phyloP scores from a whole-genome alignment of 176 grass and related monocot genomes.

The Leersia perrieri region DNA sequence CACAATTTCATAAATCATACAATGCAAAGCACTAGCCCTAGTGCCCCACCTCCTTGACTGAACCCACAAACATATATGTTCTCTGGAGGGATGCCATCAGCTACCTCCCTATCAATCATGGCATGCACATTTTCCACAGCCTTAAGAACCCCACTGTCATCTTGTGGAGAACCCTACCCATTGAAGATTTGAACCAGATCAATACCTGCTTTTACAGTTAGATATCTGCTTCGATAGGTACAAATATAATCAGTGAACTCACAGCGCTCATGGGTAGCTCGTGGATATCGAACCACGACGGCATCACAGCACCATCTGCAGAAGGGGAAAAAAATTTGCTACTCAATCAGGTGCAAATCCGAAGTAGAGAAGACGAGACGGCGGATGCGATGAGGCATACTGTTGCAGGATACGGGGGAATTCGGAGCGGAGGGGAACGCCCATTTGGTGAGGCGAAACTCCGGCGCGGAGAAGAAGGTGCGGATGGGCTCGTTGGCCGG shows the following conservation, averaged over 20 bases:
- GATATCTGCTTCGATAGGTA: neutral
- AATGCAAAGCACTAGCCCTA: neutral
- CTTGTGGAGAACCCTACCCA: conserved; percentile 68
- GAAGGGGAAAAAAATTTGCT: neutral
- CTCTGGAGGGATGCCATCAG: conserved; percentile 61
- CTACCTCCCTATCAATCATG: conserved; percentile 81
- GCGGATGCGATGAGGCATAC: conserved; percentile 14
- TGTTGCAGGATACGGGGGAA: conserved; percentile 75
- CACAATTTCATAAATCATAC: neutral
- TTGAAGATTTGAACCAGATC: neutral
- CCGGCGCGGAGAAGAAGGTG: conserved; percentile 66
- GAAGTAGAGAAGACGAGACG: neutral
- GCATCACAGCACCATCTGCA: conserved; percentile 79
- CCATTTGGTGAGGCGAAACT: conserved; percentile 78
- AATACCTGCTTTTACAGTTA: neutral
- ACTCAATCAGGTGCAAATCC: neutral
- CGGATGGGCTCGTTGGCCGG: conserved; percentile 88
- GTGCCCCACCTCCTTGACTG: conserved; percentile 89
- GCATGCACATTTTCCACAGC: conserved; percentile 82
- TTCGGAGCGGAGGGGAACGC: conserved; percentile 69
- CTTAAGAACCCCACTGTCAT: conserved; percentile 68
- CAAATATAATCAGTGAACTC: conserved; percentile 36
- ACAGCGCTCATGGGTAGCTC: conserved; percentile 73
- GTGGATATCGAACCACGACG: conserved; percentile 90
- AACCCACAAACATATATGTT: conserved; percentile 92